Conservation (phyloP, 306 rosid genomes). For the Fragaria vesca region DNA sequence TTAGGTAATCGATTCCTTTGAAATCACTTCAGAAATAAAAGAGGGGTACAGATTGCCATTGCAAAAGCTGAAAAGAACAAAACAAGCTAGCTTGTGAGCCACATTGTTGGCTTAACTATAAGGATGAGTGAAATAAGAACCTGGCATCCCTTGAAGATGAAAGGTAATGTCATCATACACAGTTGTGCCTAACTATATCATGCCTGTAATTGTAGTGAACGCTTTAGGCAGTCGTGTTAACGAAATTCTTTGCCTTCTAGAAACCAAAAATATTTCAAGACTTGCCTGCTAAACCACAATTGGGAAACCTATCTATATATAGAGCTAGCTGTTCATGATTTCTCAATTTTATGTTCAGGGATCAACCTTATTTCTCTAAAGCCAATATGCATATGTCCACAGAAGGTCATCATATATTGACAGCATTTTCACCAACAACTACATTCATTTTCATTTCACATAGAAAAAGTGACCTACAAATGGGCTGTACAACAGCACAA, state of each 20-base stretch:
- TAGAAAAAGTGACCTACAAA: constrained; percentile 26
- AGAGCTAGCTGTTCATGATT: no score
- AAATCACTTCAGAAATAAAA: background rate
- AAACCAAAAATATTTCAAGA: background rate
- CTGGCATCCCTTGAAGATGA: background rate
- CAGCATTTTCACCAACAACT: constrained; percentile 14
- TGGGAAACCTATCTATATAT: background rate
- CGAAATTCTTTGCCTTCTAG: background rate
- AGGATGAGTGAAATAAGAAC: background rate
- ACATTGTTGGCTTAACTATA: no score
- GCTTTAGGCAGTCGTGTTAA: background rate
- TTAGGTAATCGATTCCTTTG: background rate
- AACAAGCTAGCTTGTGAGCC: background rate
- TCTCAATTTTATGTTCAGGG: no score
- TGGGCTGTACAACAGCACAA: constrained; percentile 27
- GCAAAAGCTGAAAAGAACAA: background rate
- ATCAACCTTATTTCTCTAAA: no score
- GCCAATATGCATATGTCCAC: background rate
- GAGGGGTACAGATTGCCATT: background rate
- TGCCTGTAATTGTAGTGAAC: no score
- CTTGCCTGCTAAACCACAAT: background rate
- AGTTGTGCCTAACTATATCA: background rate
- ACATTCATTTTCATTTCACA: constrained; percentile 15
- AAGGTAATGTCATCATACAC: background rate
- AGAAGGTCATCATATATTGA: background rate